A percentile compares a stretch with the other conserved stretches of the same genome.
These are phyloP conservation scores for Paraurostyla sp. DNA, from an alignment of 73 alveolate species.

Conservation along the genomic window DNA sequence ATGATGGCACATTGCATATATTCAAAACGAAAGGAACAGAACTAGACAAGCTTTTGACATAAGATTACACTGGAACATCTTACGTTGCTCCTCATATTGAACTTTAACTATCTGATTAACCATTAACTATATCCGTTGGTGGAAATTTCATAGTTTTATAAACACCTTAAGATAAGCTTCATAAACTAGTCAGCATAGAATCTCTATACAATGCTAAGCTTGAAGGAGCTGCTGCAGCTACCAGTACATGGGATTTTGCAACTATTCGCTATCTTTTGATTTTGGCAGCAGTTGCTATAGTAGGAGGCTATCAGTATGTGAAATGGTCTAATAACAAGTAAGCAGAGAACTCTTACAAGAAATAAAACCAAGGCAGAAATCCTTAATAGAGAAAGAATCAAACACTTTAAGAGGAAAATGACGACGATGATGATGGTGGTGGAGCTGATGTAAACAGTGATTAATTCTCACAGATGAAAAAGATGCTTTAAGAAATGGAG, in stretches of 20 bases:
- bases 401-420: not conserved
- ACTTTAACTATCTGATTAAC: not conserved
- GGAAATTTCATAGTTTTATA: not conserved
- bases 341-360: not conserved
- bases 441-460: not conserved
- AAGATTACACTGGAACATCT: not conserved
- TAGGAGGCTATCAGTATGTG: constrained; percentile 33
- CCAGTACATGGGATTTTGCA: not conserved
- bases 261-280: constrained; percentile 8
- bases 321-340: not conserved
- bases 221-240: not conserved
- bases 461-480: not conserved
- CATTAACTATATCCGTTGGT: not conserved
- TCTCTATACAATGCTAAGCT: not conserved
- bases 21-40: constrained; percentile 17
- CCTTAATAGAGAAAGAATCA: too few relatives aligned
- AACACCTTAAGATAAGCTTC: not conserved
- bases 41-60: not conserved
- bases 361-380: too few relatives aligned
- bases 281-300: constrained; percentile 10
- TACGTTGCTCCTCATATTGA: not conserved
- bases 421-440: not conserved
- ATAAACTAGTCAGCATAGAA: not conserved
- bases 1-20: not conserved
- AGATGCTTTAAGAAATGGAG: constrained; percentile 34